A percentile compares a stretch with the other conserved stretches of the same genome.
phyloP scores from a whole-genome alignment of 2,329 filamentous ascomycete genomes.

The Salinomyces thailandicus region DNA sequence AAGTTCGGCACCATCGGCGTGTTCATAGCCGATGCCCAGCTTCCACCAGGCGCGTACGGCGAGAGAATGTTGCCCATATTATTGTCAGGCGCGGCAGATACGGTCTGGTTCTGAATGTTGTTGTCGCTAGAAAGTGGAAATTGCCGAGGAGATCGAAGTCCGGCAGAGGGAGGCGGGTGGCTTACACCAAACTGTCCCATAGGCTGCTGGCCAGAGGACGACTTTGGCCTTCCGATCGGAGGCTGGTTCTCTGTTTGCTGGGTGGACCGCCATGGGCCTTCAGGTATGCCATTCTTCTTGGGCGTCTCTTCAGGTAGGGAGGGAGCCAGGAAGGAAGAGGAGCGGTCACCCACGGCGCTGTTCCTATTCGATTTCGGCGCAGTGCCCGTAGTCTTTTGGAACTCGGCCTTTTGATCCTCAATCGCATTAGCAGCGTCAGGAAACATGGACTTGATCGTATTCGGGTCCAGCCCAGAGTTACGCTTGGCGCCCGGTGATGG shows the following conservation, averaged over 20 bases:
- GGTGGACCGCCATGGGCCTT: slow-evolving; percentile 65
- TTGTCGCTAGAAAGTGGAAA: slow-evolving; percentile 54
- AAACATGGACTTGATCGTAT: slow-evolving; percentile 97
- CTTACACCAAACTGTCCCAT: slow-evolving; percentile 80
- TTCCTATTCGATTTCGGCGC: slow-evolving; percentile 86
- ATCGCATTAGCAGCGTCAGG: slow-evolving; percentile 97
- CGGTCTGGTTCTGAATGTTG: slow-evolving; percentile 73
- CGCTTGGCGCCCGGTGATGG: slow-evolving; percentile 68
- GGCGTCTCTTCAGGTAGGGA: slow-evolving; percentile 53
- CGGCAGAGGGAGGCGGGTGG: slow-evolving; percentile 62
- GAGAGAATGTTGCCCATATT: slow-evolving; percentile 69
- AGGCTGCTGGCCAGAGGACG: slow-evolving; percentile 57
- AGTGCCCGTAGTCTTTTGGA: slow-evolving; percentile 87
- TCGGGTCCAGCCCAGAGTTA: slow-evolving; percentile 86
- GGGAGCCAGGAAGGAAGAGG: slow-evolving; percentile 57
- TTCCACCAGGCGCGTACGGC: slow-evolving; percentile 72
- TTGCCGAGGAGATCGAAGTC: slow-evolving; percentile 70
- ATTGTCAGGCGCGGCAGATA: slow-evolving; percentile 58
- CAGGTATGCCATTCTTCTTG: slow-evolving; percentile 56
- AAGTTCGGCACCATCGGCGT: slow-evolving; percentile 92
- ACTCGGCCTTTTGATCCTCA: slow-evolving; percentile 94
- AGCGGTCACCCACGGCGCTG: slow-evolving; percentile 69
- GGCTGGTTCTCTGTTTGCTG: slow-evolving; percentile 38
- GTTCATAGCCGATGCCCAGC: slow-evolving; percentile 98
- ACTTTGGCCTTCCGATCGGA: slow-evolving; percentile 59